Conservation (phyloP, 2,329 filamentous ascomycete genomes). For the Fusarium pseudograminearum region DNA sequence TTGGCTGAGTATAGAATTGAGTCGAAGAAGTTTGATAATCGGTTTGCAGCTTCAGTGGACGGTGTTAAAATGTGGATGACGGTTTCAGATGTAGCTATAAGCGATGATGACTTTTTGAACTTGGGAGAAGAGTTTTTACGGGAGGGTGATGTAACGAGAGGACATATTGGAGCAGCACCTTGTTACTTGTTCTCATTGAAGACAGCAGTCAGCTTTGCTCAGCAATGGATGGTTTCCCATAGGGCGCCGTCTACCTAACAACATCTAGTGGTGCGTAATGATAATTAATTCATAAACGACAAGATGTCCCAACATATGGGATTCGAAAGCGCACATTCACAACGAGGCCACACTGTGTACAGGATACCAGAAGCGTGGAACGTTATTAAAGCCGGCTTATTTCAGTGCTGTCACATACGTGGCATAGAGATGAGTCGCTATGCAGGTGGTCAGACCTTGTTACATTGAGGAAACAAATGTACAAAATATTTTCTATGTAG, state of each 20-base stretch:
- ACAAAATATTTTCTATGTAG: no score
- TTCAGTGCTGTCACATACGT: no score
- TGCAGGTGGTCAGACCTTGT: no score
- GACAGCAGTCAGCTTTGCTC: not conserved
- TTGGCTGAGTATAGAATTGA: slow-evolving; percentile 10
- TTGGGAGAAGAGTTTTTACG: not conserved
- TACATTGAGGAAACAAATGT: no score
- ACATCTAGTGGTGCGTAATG: no score
- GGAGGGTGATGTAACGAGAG: fast-evolving
- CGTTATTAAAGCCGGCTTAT: no score
- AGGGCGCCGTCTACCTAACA: not conserved
- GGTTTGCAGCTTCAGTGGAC: not conserved
- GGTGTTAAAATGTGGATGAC: not conserved
- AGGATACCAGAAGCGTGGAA: no score
- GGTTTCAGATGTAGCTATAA: not conserved
- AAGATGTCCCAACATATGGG: no score
- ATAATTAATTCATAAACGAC: no score
- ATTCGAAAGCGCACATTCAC: no score
- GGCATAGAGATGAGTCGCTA: no score
- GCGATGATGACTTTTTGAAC: not conserved
- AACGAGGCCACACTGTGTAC: no score
- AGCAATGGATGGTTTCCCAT: not conserved
- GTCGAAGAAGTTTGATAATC: not conserved
- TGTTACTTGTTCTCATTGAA: not conserved
- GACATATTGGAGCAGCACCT: not conserved